These are phyloP conservation scores for Eudorina sp. DNA, from an alignment of 139 green algal genomes.

Conservation along the genomic window DNA sequence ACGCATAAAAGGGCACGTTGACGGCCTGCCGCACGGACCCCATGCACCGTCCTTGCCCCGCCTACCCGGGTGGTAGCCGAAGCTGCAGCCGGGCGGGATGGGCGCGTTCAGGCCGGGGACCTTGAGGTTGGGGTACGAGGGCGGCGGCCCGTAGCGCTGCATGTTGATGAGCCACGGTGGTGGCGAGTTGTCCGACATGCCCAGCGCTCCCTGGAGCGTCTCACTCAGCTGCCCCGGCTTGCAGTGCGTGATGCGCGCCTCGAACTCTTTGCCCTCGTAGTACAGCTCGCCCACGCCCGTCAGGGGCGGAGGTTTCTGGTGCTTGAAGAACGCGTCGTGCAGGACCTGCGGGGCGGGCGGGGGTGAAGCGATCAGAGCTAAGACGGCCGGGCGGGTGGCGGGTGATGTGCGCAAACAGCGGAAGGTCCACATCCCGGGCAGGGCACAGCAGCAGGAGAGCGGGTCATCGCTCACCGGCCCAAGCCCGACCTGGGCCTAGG, in stretches of 20 bases:
- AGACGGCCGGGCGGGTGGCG: too few relatives aligned
- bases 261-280: constrained; percentile 95
- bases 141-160: constrained; percentile 97
- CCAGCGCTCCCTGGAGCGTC: constrained; percentile 85
- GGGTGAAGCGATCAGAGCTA: too few relatives aligned
- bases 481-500: too few relatives aligned
- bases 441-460: too few relatives aligned
- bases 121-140: constrained; percentile 91
- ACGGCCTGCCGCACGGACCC: too few relatives aligned
- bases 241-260: constrained; percentile 65
- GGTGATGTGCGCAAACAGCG: too few relatives aligned
- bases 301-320: constrained; percentile 95
- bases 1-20: too few relatives aligned
- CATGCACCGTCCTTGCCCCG: neutral
- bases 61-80: constrained; percentile 88
- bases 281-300: constrained; percentile 93
- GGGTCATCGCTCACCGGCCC: too few relatives aligned
- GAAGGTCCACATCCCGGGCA: too few relatives aligned
- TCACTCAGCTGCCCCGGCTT: constrained; percentile 77
- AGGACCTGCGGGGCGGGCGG: constrained; percentile 81
- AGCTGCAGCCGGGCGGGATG: constrained; percentile 88
- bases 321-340: constrained; percentile 99
- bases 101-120: constrained; percentile 96
- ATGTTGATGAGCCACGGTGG: constrained; percentile 99
- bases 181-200: constrained; percentile 83